Conservation (phyloP, 306 rosid species). For the Vigna radiata region DNA sequence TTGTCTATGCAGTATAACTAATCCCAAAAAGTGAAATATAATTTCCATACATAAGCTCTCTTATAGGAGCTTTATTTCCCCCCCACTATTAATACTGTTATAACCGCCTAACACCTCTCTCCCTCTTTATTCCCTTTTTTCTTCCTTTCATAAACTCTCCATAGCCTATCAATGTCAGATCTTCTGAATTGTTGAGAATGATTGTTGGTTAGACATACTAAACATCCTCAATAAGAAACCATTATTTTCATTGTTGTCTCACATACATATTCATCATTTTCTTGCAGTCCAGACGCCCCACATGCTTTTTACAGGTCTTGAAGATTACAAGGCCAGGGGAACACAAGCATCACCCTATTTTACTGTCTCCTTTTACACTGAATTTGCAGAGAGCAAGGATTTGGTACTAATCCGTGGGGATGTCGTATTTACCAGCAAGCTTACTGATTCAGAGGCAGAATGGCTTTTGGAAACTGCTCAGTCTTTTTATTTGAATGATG, state of each 20-base stretch:
- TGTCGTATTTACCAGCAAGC: constrained; percentile 82
- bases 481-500: constrained; percentile 83
- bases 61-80: too few species aligned
- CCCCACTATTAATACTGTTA: too few species aligned
- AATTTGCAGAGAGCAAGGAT: constrained; percentile 90
- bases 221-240: too few species aligned
- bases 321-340: constrained; percentile 95
- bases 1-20: too few species aligned
- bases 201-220: too few species aligned
- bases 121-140: too few species aligned
- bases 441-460: constrained; percentile 76
- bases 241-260: neutral
- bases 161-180: neutral
- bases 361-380: constrained; percentile 70
- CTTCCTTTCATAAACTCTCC: too few species aligned
- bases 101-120: too few species aligned
- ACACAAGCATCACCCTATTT: constrained; percentile 91
- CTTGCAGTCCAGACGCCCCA: constrained; percentile 83
- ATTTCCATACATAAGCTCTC: too few species aligned
- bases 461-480: constrained; percentile 86
- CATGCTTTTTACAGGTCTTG: constrained; percentile 85
- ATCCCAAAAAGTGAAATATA: too few species aligned
- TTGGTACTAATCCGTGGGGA: constrained; percentile 88
- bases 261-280: constrained; percentile 35
- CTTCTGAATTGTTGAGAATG: neutral